Conservation (phyloP, 768 basidiomycete genomes). For the Tephrocybe sp. region DNA sequence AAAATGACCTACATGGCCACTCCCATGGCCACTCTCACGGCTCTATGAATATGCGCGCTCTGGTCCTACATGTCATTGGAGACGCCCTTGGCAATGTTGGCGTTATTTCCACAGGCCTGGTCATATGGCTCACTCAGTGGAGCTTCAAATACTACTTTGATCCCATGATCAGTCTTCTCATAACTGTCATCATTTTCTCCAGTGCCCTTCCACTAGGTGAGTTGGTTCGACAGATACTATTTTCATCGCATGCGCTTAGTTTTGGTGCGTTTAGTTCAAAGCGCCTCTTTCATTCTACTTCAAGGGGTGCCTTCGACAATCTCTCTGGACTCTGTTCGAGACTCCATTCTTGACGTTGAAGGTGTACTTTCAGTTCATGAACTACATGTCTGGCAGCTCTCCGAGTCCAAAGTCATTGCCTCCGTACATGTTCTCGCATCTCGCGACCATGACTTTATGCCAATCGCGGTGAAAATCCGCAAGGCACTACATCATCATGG, state of each 20-base stretch:
- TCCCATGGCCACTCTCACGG: slow-evolving; percentile 47
- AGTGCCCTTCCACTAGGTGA: slow-evolving; percentile 87
- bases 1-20: slow-evolving; percentile 17
- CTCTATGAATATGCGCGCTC: slow-evolving; percentile 98
- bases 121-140: slow-evolving; percentile 91
- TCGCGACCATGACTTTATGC: slow-evolving; percentile 86
- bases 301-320: slow-evolving; percentile 92
- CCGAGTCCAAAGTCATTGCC: slow-evolving; percentile 91
- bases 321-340: slow-evolving; percentile 83
- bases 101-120: slow-evolving; percentile 90
- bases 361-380: slow-evolving; percentile 91
- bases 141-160: slow-evolving; percentile 89
- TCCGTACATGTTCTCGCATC: slow-evolving; percentile 92
- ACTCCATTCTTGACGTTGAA: slow-evolving; percentile 75
- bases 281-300: slow-evolving; percentile 90
- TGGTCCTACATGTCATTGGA: slow-evolving; percentile 91
- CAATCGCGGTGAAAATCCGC: slow-evolving; percentile 79
- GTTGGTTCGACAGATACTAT: slow-evolving; percentile 18
- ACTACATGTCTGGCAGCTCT: slow-evolving; percentile 96
- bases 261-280: slow-evolving; percentile 53
- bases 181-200: slow-evolving; percentile 95
- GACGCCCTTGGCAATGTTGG: slow-evolving; percentile 98
- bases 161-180: slow-evolving; percentile 88
- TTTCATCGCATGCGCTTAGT: background rate
- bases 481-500: slow-evolving; percentile 84